Conservation (phyloP, 257 asterid genomes). For the Paulownia fortunei region DNA sequence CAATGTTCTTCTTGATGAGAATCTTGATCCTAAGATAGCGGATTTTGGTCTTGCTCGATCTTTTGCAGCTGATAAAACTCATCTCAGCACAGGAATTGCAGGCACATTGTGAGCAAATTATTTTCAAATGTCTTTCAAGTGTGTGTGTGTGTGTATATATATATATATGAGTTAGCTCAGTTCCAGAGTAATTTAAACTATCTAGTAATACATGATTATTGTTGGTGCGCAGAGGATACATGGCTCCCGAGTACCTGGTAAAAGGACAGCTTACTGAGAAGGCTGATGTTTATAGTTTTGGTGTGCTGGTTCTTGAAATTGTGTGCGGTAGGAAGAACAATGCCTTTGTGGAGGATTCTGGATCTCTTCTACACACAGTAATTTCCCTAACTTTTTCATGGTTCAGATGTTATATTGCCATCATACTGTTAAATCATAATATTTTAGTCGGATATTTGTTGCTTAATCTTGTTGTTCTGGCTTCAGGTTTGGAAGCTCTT, state of each 20-base stretch:
- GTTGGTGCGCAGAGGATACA: slow-evolving; percentile 72
- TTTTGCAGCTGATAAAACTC: slow-evolving; percentile 79
- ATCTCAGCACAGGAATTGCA: slow-evolving; percentile 93
- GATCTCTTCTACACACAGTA: slow-evolving; percentile 85
- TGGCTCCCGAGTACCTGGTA: slow-evolving; percentile 96
- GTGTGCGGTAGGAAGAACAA: slow-evolving; percentile 75
- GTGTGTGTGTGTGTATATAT: neutral
- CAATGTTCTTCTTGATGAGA: slow-evolving; percentile 83
- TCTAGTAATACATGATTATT: neutral
- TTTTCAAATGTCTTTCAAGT: too few species aligned
- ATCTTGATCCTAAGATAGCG: slow-evolving; percentile 67
- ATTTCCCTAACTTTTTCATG: neutral
- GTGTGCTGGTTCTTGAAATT: slow-evolving; percentile 89
- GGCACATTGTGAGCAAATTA: slow-evolving; percentile 79
- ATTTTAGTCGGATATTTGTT: neutral
- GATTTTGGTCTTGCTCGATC: slow-evolving; percentile 92
- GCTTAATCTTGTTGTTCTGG: slow-evolving; percentile 11
- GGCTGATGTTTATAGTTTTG: slow-evolving; percentile 88
- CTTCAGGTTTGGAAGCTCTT: slow-evolving; percentile 76
- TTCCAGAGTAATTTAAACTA: neutral
- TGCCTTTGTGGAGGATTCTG: slow-evolving; percentile 65
- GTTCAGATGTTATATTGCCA: neutral
- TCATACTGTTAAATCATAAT: neutral
- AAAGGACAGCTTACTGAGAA: slow-evolving; percentile 97
- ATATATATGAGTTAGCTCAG: neutral